phyloP scores from a whole-genome alignment of 192 early-diverging fungal genomes.

The Backusella tarrabulga region DNA sequence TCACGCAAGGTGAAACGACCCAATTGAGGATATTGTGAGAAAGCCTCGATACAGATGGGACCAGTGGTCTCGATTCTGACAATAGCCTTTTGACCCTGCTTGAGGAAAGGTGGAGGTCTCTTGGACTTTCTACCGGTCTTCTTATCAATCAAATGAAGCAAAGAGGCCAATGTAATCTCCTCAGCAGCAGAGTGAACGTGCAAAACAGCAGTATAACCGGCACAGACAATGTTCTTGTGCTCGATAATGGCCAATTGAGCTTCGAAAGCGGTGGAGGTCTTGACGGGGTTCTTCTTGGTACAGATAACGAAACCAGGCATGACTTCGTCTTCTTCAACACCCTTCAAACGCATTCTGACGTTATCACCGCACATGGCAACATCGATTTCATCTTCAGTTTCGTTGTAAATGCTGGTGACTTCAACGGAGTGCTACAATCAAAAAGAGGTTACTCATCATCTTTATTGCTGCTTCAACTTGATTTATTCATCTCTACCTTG shows the following conservation, averaged over 20 bases:
- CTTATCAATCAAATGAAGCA: constrained; percentile 92
- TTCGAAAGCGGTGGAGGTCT: constrained; percentile 77
- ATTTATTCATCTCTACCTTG: constrained; percentile 48
- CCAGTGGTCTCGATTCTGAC: constrained; percentile 77
- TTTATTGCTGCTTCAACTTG: not conserved
- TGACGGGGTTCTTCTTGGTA: constrained; percentile 72
- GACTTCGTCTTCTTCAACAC: constrained; percentile 94
- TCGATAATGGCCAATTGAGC: constrained; percentile 90
- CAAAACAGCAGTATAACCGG: constrained; percentile 92
- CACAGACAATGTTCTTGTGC: constrained; percentile 93
- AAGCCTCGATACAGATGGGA: constrained; percentile 86
- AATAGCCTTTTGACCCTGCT: constrained; percentile 88
- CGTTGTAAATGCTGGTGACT: constrained; percentile 80
- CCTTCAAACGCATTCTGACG: constrained; percentile 83
- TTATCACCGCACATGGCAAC: constrained; percentile 89
- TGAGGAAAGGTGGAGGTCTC: constrained; percentile 88
- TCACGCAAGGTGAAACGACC: constrained; percentile 99
- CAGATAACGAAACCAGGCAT: constrained; percentile 88
- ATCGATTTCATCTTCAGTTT: constrained; percentile 77
- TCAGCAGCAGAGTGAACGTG: constrained; percentile 89
- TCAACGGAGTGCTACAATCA: constrained; percentile 47
- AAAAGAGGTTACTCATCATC: not conserved
- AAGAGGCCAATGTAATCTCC: constrained; percentile 78
- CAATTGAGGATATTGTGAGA: constrained; percentile 82
- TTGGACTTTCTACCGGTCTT: constrained; percentile 90